Base-by-base conservation (phyloP, 163 green algal species). In the Prototheca wickerhamii region DNA sequence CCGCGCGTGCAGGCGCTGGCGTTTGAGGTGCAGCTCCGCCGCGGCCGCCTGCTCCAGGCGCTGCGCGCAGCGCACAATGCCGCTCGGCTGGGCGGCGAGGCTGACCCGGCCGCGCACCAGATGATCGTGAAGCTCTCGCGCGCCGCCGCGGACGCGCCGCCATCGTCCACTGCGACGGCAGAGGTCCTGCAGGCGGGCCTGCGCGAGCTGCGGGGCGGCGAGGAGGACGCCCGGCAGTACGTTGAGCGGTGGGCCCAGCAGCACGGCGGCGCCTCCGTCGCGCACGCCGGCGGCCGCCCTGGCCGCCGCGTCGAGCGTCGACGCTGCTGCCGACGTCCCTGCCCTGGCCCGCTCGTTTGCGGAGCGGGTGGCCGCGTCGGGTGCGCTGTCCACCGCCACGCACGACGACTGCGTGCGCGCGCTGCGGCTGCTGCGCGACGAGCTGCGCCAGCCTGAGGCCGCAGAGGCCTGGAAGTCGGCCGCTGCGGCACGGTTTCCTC, bases 1-100 rank as follows among this genome's bases (percentile, higher is more conserved):
- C 65, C 89, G 29, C 28, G 74, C 15, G 88, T 75, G 3, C 87
- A 94, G 60, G 44, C 81, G 44, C 63, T 82, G n/a, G 82, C 76
- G 20, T 86, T 84, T 40, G 80, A 92, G 77, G 81, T 86, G 12
- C 71, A 76, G 52, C 32, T 78, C 40, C 72, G 65, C 15, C 71
- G 70, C 49, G 68, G 68, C 29, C 67, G 70, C 33, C 61, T 82
- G 63, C 73, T 95, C 69, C 68, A 91, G 66, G 85, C 84, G 59
- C 65, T 90, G 59, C 72, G 75, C 26, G 84, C 84, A 5, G 79
- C 84, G 12, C 71, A 86, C 60, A 70, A 75, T 31, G 86, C 83
- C 21, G n/a, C 61, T 10, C 53, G 56, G 32, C 42, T 86, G 30
- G 67, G 54, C 6, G 86, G 86, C 1, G 32, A 54, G 0, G 51